Conservation (phyloP, 139 green algal species). For the Closterium sp. region DNA sequence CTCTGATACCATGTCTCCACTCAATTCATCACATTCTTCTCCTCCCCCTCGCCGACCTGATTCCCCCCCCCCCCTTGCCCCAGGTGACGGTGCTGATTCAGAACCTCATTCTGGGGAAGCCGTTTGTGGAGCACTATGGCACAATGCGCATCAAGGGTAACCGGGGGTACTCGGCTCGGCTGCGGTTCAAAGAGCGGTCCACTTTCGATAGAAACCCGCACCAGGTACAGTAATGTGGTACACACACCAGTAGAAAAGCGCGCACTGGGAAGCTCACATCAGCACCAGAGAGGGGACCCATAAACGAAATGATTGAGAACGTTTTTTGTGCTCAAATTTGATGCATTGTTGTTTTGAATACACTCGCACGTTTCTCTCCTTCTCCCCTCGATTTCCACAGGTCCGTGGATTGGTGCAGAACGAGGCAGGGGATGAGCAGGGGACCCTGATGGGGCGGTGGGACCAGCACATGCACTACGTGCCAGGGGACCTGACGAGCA, state of each 20-base stretch:
- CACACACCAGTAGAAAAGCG: no score
- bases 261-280: no score
- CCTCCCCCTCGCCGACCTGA: no score
- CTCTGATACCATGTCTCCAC: no score
- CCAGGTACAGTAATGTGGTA: no score
- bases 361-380: background rate
- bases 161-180: constrained; percentile 35
- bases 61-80: no score
- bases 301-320: no score
- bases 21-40: background rate
- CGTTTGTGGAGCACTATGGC: constrained; percentile 84
- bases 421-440: constrained; percentile 44
- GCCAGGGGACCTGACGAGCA: constrained; percentile 37
- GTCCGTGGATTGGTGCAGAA: background rate
- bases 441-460: constrained; percentile 63
- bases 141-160: constrained; percentile 67
- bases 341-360: no score
- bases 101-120: constrained; percentile 89
- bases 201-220: constrained; percentile 14
- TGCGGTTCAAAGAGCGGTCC: constrained; percentile 72
- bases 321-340: no score
- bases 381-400: background rate
- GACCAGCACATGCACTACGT: constrained; percentile 58
- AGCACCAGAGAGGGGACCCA: no score
- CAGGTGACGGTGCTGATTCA: constrained; percentile 74